A percentile compares a stretch with the other conserved stretches of the same genome.
Evolutionary conservation across 768 basidiomycete species (phyloP).

Genomic region (Fomitopsis serialis): DNA sequence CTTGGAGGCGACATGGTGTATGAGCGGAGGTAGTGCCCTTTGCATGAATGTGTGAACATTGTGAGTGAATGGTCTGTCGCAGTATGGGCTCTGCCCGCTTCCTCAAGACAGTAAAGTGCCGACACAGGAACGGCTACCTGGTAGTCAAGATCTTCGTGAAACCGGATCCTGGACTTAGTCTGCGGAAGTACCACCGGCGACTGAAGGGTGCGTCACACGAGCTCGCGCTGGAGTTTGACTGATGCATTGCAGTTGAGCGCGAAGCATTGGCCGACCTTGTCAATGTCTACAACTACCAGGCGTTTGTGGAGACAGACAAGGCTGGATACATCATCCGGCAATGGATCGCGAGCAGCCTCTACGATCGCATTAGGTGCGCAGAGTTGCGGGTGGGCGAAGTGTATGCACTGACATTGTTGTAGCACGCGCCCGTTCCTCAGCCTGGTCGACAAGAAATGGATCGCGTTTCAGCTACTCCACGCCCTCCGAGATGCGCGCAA

Average conservation of each 20-base stretch:
- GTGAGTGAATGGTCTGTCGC: not conserved
- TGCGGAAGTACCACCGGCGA: conserved; percentile 67
- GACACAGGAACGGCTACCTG: conserved; percentile 76
- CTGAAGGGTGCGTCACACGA: conserved; percentile 57
- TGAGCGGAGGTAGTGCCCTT: conserved; percentile 71
- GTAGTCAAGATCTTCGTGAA: conserved; percentile 96
- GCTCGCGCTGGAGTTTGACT: not conserved
- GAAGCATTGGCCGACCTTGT: conserved; percentile 80
- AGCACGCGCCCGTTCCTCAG: conserved; percentile 96
- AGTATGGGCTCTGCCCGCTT: conserved; percentile 71
- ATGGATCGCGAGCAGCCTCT: conserved; percentile 91
- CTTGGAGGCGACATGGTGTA: conserved; percentile 83
- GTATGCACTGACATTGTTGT: not conserved
- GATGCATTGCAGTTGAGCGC: conserved; percentile 59
- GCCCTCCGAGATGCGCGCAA: conserved; percentile 79
- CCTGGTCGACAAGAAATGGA: conserved; percentile 95
- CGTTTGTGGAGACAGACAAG: conserved; percentile 90
- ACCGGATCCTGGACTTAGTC: conserved; percentile 78
- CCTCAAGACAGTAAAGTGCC: conserved; percentile 79
- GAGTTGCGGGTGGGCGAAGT: not conserved
- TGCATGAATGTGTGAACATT: not conserved
- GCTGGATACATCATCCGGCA: conserved; percentile 94
- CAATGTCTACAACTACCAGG: conserved; percentile 86
- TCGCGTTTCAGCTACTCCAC: conserved; percentile 86
- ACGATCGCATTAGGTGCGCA: conserved; percentile 91